phyloP scores from a whole-genome alignment of 768 basidiomycete genomes.

The Macrolepiota albuminosa region DNA sequence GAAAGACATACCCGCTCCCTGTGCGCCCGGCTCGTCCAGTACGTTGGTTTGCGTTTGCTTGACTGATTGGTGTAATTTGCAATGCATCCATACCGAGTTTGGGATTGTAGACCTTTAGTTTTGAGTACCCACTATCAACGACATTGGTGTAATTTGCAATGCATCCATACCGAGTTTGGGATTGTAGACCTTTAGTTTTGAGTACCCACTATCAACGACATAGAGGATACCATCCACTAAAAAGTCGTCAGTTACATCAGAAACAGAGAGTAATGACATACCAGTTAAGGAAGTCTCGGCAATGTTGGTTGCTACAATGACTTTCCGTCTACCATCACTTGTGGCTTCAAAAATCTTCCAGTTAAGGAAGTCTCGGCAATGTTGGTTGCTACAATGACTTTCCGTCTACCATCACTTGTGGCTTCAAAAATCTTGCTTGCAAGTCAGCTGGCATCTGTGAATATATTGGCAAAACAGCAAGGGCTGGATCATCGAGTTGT shows the following conservation, averaged over 20 bases:
- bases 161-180: slow-evolving; percentile 99
- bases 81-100: slow-evolving; percentile 99
- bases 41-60: slow-evolving; percentile 95
- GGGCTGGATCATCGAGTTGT: slow-evolving; percentile 87
- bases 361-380: slow-evolving; percentile 98
- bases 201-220: slow-evolving; percentile 95
- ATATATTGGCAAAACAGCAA: slow-evolving; percentile 94
- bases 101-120: slow-evolving; percentile 98
- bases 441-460: slow-evolving; percentile 99
- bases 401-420: slow-evolving; percentile 88
- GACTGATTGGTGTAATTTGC: slow-evolving; percentile 98
- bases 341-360: slow-evolving; percentile 97
- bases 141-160: slow-evolving; percentile 97
- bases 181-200: slow-evolving; percentile 98
- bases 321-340: slow-evolving; percentile 89
- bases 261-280: slow-evolving; percentile 23
- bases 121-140: slow-evolving; percentile 98
- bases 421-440: slow-evolving; percentile 98
- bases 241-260: slow-evolving; percentile 8
- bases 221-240: slow-evolving; percentile 95
- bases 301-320: slow-evolving; percentile 98
- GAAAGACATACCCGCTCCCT: slow-evolving; percentile 68
- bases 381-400: slow-evolving; percentile 98
- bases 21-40: slow-evolving; percentile 97
- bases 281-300: slow-evolving; percentile 97